Conservation (phyloP, 306 rosid genomes). For the Astragalus glycyphyllos region DNA sequence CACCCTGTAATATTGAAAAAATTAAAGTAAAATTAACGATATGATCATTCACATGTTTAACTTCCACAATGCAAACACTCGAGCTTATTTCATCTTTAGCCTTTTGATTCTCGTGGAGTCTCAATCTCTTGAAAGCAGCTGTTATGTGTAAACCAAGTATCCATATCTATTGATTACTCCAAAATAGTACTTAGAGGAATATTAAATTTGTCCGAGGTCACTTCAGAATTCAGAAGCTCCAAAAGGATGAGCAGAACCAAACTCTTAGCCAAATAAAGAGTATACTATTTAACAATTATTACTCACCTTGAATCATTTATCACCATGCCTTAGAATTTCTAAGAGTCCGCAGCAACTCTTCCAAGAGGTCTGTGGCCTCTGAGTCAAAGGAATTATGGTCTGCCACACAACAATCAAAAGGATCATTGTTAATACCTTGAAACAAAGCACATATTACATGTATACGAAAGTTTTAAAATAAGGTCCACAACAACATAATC, state of each 20-base stretch:
- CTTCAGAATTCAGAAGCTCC: no score
- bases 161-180: no score
- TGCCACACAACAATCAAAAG: slow-evolving; percentile 36
- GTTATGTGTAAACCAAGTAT: no score
- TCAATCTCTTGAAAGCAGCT: no score
- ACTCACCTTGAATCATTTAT: slow-evolving; percentile 64
- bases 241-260: no score
- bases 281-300: no score
- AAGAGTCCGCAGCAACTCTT: slow-evolving; percentile 77
- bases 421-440: neutral
- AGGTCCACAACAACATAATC: no score
- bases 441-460: neutral
- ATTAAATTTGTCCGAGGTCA: no score
- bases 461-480: neutral
- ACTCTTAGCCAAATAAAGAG: no score
- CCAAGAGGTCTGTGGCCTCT: slow-evolving; percentile 59
- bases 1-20: slow-evolving; percentile 12
- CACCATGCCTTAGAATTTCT: slow-evolving; percentile 53
- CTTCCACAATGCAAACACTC: neutral
- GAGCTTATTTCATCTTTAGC: neutral
- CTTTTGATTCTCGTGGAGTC: no score
- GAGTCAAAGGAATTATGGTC: slow-evolving; percentile 43
- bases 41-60: neutral
- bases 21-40: slow-evolving; percentile 13
- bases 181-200: no score